Percentiles rank a stretch among this genome's conserved stretches.
These are phyloP conservation scores for Alternaria postmessia DNA, from an alignment of 2,329 filamentous ascomycete species.

Conservation along the genomic window DNA sequence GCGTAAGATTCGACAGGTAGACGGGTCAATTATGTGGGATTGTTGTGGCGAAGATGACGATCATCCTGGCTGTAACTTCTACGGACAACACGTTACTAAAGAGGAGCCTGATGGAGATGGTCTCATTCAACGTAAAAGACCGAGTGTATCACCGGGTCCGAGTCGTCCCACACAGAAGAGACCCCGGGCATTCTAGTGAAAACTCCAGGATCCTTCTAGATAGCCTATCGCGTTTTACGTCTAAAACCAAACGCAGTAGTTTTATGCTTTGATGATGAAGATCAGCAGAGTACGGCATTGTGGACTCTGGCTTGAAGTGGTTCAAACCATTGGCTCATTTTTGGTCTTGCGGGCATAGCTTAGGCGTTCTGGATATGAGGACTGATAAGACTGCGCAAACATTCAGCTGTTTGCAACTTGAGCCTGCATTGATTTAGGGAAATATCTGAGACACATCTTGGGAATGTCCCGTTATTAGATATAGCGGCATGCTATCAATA, in stretches of 20 bases:
- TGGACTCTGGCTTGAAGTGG: neutral
- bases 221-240: neutral
- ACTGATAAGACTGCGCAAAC: neutral
- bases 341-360: neutral
- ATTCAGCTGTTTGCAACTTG: neutral
- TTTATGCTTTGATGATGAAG: neutral
- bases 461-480: neutral
- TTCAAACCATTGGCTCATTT: neutral
- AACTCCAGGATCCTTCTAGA: neutral
- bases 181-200: neutral
- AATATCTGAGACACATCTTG: neutral
- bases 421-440: neutral
- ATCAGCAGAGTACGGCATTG: neutral
- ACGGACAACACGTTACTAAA: slow-evolving; percentile 11
- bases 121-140: neutral
- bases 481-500: neutral
- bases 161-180: slow-evolving; percentile 3
- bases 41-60: slow-evolving; percentile 21
- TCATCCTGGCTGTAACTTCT: slow-evolving; percentile 22
- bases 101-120: neutral
- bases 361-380: neutral
- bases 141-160: slow-evolving; percentile 6
- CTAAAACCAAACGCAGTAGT: neutral
- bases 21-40: slow-evolving; percentile 7
- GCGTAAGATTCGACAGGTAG: neutral